A percentile compares a stretch with the other conserved stretches of the same genome.
phyloP scores from a whole-genome alignment of 208 protist genomes.

The Trypanosoma vivax region DNA sequence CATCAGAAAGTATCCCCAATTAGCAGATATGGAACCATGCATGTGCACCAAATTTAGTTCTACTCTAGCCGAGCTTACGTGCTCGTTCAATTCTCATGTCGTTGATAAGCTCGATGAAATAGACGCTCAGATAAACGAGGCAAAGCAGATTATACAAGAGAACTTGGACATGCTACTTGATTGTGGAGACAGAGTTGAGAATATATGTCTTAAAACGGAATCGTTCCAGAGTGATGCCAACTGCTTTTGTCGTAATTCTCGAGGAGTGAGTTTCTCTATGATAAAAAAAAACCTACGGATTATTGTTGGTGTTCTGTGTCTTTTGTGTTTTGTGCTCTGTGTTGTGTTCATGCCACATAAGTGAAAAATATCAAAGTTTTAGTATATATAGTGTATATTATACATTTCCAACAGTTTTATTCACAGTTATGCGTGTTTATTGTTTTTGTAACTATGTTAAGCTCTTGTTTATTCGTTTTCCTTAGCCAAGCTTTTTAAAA shows the following conservation, averaged over 20 bases:
- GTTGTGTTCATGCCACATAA: too few species aligned
- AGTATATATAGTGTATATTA: too few species aligned
- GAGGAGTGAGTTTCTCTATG: conserved; percentile 44
- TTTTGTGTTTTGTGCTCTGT: conserved; percentile 49
- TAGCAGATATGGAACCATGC: conserved; percentile 29
- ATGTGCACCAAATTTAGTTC: conserved; percentile 39
- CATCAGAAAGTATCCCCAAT: conserved; percentile 36
- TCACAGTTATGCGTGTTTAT: too few species aligned
- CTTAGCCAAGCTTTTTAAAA: too few species aligned
- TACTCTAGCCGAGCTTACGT: conserved; percentile 25
- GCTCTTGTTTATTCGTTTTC: too few species aligned
- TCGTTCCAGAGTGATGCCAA: conserved; percentile 55
- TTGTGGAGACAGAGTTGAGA: conserved; percentile 79
- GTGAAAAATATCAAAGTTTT: too few species aligned
- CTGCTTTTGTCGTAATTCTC: conserved; percentile 51
- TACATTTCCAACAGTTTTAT: too few species aligned
- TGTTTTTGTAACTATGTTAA: too few species aligned
- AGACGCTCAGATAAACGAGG: conserved; percentile 63
- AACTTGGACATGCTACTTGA: conserved; percentile 81
- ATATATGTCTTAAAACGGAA: conserved; percentile 70
- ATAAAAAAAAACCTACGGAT: conserved; percentile 66
- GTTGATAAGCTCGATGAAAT: conserved; percentile 63
- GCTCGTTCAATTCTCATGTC: conserved; percentile 45
- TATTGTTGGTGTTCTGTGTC: conserved; percentile 39
- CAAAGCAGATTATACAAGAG: conserved; percentile 75